These are phyloP conservation scores for Calocera viscosa DNA, from an alignment of 768 basidiomycete species.

Conservation along the genomic window DNA sequence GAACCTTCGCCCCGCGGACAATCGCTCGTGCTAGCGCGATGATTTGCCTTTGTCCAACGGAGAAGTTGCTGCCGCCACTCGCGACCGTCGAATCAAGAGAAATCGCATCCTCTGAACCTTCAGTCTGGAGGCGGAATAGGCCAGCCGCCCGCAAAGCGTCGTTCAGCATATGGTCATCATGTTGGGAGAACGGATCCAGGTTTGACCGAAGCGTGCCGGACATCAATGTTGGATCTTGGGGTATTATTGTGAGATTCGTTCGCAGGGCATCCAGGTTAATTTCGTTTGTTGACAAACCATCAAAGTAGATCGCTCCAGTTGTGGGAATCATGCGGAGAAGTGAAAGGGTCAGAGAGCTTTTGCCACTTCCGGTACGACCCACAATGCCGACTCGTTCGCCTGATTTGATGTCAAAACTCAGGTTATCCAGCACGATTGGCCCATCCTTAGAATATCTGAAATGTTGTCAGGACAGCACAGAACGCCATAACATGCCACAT, in stretches of 20 bases:
- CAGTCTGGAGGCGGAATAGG: slow-evolving; percentile 3
- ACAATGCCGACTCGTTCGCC: slow-evolving; percentile 30
- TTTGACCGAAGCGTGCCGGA: slow-evolving; percentile 27
- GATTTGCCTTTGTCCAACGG: slow-evolving; percentile 34
- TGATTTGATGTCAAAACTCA: slow-evolving; percentile 24
- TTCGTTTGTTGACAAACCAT: slow-evolving; percentile 22
- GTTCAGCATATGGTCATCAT: slow-evolving; percentile 25
- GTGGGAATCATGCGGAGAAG: slow-evolving; percentile 29
- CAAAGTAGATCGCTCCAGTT: slow-evolving; percentile 26
- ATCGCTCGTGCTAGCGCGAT: slow-evolving; percentile 30
- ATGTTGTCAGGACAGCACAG: background rate
- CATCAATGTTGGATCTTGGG: slow-evolving; percentile 19
- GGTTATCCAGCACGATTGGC: slow-evolving; percentile 26
- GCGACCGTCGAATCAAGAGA: slow-evolving; percentile 26
- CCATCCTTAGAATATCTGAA: slow-evolving; percentile 34
- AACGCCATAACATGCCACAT: background rate
- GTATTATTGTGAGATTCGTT: slow-evolving; percentile 27
- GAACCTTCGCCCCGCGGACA: slow-evolving; percentile 15
- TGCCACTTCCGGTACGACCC: slow-evolving; percentile 29
- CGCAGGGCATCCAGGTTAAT: slow-evolving; percentile 29
- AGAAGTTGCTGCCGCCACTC: slow-evolving; percentile 31
- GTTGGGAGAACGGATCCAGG: slow-evolving; percentile 30
- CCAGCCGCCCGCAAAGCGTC: slow-evolving; percentile 20
- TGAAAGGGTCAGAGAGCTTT: slow-evolving; percentile 23
- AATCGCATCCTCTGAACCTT: slow-evolving; percentile 16